These are phyloP conservation scores for Malus hybrid DNA, from an alignment of 331 rosid genomes.

Conservation along the genomic window DNA sequence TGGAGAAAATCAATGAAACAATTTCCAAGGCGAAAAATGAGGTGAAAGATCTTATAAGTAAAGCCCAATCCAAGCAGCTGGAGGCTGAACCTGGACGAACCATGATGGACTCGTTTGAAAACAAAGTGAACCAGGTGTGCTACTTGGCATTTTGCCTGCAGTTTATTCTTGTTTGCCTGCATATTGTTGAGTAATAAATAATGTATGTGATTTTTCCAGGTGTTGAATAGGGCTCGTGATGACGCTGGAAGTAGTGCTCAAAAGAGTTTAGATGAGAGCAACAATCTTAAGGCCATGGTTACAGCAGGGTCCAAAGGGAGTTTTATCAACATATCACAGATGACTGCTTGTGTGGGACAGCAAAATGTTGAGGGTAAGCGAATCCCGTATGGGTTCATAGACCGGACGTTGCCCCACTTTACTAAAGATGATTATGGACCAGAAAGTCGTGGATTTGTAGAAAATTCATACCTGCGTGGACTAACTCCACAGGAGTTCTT, in stretches of 20 bases:
- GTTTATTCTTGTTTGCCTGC: not conserved
- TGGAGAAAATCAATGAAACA: constrained; percentile 83
- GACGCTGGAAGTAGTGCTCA: constrained; percentile 98
- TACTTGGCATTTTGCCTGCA: not conserved
- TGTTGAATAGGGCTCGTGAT: constrained; percentile 92
- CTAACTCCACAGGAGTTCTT: constrained; percentile 98
- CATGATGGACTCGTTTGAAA: constrained; percentile 94
- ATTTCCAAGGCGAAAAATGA: constrained; percentile 80
- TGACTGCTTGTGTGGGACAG: constrained; percentile 99
- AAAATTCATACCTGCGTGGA: constrained; percentile 93
- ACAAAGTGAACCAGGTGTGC: constrained; percentile 88
- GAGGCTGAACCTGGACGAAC: constrained; percentile 96
- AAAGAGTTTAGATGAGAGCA: constrained; percentile 88
- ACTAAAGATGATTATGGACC: constrained; percentile 97
- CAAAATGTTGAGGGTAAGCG: constrained; percentile 99
- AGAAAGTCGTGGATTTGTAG: constrained; percentile 99
- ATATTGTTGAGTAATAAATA: not conserved
- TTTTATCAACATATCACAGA: constrained; percentile 96
- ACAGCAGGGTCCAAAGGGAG: constrained; percentile 99
- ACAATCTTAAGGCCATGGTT: constrained; percentile 98
- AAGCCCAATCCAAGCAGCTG: constrained; percentile 71
- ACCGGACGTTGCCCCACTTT: constrained; percentile 93
- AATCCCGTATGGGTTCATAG: constrained; percentile 92
- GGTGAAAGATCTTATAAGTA: constrained; percentile 83
- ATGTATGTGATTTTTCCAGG: constrained; percentile 24